Evolutionary conservation across 768 basidiomycete species (phyloP), one percentile per base, ranked within the genome.

Genomic region (Agaricus blazei): DNA sequence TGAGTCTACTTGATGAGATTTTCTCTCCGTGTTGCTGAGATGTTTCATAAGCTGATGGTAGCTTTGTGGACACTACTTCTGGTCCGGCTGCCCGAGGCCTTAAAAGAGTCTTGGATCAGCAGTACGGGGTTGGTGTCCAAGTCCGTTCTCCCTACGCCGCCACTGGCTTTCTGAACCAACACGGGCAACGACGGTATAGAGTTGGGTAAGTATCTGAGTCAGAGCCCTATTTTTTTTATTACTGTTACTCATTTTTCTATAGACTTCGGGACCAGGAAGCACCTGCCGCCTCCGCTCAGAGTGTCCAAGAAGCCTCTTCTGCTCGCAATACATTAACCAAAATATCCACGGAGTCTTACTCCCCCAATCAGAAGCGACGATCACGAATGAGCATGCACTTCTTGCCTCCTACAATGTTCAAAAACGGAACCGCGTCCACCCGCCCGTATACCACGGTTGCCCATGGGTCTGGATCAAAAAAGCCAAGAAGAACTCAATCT

Each of bases 111-210:
- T 89, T 87, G 63, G 91, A 93, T 66, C 80, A 83, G 48, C 71
- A 78, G 42, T 67, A 83, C 36, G 85, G 88, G 11, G 87, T 92
- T 29, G 78, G 81, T 14, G 77, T 79, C 62, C 75, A 82, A 57
- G 75, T 84, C 9, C 82, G 86, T 29, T 91, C 89, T 11, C 90
- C 90, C 2, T 93, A 85, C 65, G 83, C 83, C 38, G 88, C 90
- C 62, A 91, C 89, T n/a, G 84, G 85, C 7, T 84, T 88, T 62
- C 78, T 87, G 47, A 91, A 89, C 65, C 88, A 90, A 65, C 83
- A 88, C 68, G 90, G 90, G 51, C 84, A 83, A 63, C 76, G 79
- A 65, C 82, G 88, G 76, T 91, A 76, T 70, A 85, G 90, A 48
- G 79, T 93, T 44, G 84, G 88, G 89, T 90, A 58, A 68, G 85